phyloP scores from a whole-genome alignment of 108 stramenopile species.

The Nitzschia sp. region DNA sequence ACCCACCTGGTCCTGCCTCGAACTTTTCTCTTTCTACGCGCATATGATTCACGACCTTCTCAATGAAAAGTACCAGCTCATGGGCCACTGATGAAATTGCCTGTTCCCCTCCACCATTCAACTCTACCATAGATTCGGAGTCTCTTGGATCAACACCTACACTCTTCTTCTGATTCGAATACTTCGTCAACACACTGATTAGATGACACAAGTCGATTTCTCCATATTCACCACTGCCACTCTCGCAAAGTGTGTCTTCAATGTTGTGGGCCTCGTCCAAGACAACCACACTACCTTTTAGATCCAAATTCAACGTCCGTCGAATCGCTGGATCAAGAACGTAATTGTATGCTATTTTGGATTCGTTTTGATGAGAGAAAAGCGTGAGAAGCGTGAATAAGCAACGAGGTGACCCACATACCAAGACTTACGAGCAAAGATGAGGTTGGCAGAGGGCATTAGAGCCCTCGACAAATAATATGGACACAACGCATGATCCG shows the following conservation, averaged over 20 bases:
- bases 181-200: conserved; percentile 39
- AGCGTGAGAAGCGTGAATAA: not conserved
- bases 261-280: conserved; percentile 98
- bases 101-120: conserved; percentile 20
- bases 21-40: conserved; percentile 35
- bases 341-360: conserved; percentile 89
- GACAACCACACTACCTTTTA: conserved; percentile 85
- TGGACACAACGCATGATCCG: conserved; percentile 75
- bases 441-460: conserved; percentile 73
- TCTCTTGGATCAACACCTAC: not conserved
- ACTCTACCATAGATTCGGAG: conserved; percentile 20
- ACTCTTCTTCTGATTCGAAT: conserved; percentile 10
- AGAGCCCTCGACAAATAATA: conserved; percentile 81
- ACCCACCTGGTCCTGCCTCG: conserved; percentile 46
- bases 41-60: conserved; percentile 52
- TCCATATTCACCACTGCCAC: conserved; percentile 58
- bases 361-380: no score
- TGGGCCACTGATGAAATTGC: conserved; percentile 60
- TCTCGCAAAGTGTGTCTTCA: conserved; percentile 69
- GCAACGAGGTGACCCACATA: not conserved
- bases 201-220: conserved; percentile 70
- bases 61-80: conserved; percentile 63
- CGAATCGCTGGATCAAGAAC: conserved; percentile 86
- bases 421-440: conserved; percentile 61
- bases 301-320: conserved; percentile 50